A percentile compares a stretch with the other conserved stretches of the same genome.
phyloP scores from a whole-genome alignment of 306 rosid species.

The Gleditsia sinensis region DNA sequence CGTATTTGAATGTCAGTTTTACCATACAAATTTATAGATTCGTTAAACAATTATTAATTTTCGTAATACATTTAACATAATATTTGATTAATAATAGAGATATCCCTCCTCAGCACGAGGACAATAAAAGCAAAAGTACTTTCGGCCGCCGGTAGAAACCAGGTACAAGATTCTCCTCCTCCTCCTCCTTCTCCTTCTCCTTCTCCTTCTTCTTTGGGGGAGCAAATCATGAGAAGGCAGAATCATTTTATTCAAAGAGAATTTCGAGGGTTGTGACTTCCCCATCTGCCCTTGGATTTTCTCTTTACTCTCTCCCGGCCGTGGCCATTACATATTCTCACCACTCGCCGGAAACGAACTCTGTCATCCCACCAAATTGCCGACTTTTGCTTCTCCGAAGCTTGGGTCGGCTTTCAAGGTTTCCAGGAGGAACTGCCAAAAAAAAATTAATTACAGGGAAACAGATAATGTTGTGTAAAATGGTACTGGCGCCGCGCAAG shows the following conservation, averaged over 20 bases:
- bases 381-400: background rate
- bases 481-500: slow-evolving; percentile 59
- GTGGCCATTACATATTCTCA: background rate
- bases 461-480: slow-evolving; percentile 59
- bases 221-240: background rate
- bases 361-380: background rate
- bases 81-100: background rate
- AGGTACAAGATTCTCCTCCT: slow-evolving; percentile 5
- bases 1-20: background rate
- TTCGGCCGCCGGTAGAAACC: slow-evolving; percentile 35
- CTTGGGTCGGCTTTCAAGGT: background rate
- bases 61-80: background rate
- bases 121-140: slow-evolving; percentile 7
- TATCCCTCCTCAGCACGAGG: slow-evolving; percentile 1
- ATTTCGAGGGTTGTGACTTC: background rate
- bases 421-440: background rate
- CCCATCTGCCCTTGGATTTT: background rate
- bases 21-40: background rate
- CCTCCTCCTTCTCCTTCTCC: background rate
- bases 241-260: background rate
- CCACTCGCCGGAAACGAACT: background rate
- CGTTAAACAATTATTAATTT: too few relatives aligned
- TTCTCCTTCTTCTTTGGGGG: background rate
- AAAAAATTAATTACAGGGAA: background rate
- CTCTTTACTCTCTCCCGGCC: background rate